Conservation (phyloP, 192 early-diverging fungal species). For the Linnemannia zychae region DNA sequence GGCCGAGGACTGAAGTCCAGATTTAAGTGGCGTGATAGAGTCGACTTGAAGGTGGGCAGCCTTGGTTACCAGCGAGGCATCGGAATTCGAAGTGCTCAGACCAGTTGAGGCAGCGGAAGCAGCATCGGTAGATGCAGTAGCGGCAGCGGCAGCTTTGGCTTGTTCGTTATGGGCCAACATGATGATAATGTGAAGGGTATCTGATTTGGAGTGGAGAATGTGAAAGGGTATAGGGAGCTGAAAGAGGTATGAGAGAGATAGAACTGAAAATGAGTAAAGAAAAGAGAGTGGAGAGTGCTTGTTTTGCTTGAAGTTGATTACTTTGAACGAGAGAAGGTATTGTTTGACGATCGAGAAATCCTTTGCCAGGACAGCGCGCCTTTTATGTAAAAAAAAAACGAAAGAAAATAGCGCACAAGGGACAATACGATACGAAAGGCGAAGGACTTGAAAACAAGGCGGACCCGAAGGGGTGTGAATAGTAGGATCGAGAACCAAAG, state of each 20-base stretch:
- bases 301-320: background rate
- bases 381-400: background rate
- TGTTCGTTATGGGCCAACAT: constrained; percentile 31
- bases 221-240: too few relatives aligned
- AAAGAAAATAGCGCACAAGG: background rate
- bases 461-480: background rate
- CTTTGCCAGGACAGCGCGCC: background rate
- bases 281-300: background rate
- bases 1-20: background rate
- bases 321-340: background rate
- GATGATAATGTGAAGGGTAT: background rate
- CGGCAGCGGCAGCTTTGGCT: constrained; percentile 8
- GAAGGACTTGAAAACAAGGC: background rate
- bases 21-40: constrained; percentile 1
- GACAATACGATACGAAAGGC: too few relatives aligned
- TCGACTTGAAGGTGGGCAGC: background rate
- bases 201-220: background rate
- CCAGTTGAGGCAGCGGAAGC: background rate
- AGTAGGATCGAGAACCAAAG: background rate
- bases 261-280: background rate
- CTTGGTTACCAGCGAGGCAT: background rate
- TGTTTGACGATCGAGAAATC: background rate
- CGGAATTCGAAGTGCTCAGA: background rate
- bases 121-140: background rate
- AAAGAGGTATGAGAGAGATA: too few relatives aligned